Base-by-base conservation (phyloP, 148 eudicot species). In the Arctostaphylos glauca region DNA sequence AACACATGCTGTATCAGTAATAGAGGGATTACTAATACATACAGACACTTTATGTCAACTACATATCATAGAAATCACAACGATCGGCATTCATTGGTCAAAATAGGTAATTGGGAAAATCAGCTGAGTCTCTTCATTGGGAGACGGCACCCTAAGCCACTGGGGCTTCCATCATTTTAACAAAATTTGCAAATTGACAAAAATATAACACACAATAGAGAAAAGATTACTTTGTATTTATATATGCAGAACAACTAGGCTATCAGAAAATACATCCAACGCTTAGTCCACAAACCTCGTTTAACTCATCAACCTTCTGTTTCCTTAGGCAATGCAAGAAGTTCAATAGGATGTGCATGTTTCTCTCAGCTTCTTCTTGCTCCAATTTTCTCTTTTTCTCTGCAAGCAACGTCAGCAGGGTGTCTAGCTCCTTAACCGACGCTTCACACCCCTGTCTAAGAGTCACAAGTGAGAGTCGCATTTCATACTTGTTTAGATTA, bases 351-450 rank as follows among this genome's bases (percentile, higher is more conserved):
- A 93, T 95, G 72, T 95, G 95, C 98, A 95, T 91, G 83, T 93
- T 95, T 91, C 92, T 93, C 91, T 95, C 98, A 67, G 97, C 95
- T 88, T 95, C 98, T 87, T 93, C 97, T 88, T 93, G 98, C 85
- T 93, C 97, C 90, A 93, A 80, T 87, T 90, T 95, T 81, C 90
- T 92, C 91, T 93, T 95, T 89, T 92, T 95, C 88, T 93, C 98
- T 14, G 92, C 79, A 81, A 95, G 89, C 86, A 93, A 89, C 44
- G 90, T 82, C 90, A 92, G 56, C 66, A 95, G 84, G 82, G 84
- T 84, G 83, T 93, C 97, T 66, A 95, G 85, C 88, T 95, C 97
- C 89, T 92, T 92, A 77, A 93, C 90, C 38, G 98, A 91, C 43
- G 93, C 92, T 88, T 95, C 94, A 89, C 88, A 95, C 82, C 98